Evolutionary conservation across 2,329 filamentous ascomycete genomes (phyloP), one percentile per base, ranked within the genome.

Genomic region (Fusarium cicatricum): DNA sequence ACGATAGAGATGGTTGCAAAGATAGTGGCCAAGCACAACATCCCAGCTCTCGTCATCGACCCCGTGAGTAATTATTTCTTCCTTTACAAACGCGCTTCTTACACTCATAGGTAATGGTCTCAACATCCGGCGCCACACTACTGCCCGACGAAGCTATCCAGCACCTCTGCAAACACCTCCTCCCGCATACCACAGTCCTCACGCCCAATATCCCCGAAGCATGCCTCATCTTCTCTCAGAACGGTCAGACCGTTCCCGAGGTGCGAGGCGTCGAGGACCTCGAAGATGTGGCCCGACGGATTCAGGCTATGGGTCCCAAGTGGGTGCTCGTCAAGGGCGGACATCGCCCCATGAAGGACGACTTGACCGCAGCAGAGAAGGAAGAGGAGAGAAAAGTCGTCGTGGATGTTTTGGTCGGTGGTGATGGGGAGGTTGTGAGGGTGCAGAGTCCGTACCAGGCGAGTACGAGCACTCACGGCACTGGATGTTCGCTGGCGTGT

Each of bases 401-500:
- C 2, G 82, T 96, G 23, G 91, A 98, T 70, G 82, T 97, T 4
- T 81, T 97, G 5, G 85, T 86, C 37, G 90, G 91, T 7, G 75
- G 74, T 0, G 81, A 81, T 1, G 79, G 77, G 0, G 74, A 82
- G n/a, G 73, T 82, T 0, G 79, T 85, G 1, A 77, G 86, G 33
- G 82, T 97, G 42, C 83, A 92, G 72, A 90, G 86, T 33, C 80
- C 82, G 5, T 97, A 90, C 70, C 81, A 91, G 59, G 76, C 81
- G 10, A 92, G 89, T 9, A 88, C 81, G 55, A 94, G 94, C 70
- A 98, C 94, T 0, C 95, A 99, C 69, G 95, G 95, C 1, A 98
- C 95, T 0, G 95, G 95, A 4, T 99, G 95, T 71, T 96, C 92
- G 10, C 82, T 98, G 55, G 95, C 95, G 34, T 97, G 88, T 90